Percentiles rank a stretch among this genome's conserved stretches.
phyloP scores from a whole-genome alignment of 768 basidiomycete species.

The Boletus subparvulus region DNA sequence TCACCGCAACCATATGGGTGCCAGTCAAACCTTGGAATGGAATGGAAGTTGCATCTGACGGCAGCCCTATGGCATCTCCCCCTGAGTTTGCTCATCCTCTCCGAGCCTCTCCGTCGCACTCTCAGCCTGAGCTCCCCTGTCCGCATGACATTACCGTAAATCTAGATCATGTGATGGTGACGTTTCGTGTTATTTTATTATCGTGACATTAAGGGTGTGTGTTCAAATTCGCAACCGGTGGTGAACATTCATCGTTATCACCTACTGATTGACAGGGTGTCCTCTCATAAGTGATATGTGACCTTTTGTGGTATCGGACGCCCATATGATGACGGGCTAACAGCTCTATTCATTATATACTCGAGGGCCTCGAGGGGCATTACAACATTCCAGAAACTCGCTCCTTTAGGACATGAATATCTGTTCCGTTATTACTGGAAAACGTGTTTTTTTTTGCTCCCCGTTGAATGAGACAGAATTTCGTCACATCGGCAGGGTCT shows the following conservation, averaged over 20 bases:
- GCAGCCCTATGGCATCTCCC: conserved; percentile 2
- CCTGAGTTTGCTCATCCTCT: background rate
- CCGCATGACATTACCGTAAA: background rate
- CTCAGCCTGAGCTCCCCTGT: background rate
- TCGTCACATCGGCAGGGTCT: background rate
- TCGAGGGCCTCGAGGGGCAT: background rate
- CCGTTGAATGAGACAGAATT: background rate
- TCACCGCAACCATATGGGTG: conserved; percentile 20
- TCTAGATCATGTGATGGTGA: background rate
- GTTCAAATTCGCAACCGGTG: background rate
- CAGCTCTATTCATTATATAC: conserved; percentile 1
- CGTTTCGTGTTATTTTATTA: background rate
- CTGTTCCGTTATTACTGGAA: background rate
- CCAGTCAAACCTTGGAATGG: conserved; percentile 26
- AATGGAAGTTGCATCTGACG: conserved; percentile 20
- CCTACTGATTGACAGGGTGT: conserved; percentile 5
- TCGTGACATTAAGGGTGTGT: background rate
- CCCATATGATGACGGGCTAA: background rate
- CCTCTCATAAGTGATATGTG: background rate
- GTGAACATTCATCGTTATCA: conserved; percentile 9
- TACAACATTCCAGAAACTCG: background rate
- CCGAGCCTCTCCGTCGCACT: background rate
- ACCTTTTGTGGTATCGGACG: background rate
- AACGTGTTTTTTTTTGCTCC: conserved; percentile 14
- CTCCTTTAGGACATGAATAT: background rate